Conservation (phyloP, 2,329 filamentous ascomycete species). For the Neonectria ditissima region DNA sequence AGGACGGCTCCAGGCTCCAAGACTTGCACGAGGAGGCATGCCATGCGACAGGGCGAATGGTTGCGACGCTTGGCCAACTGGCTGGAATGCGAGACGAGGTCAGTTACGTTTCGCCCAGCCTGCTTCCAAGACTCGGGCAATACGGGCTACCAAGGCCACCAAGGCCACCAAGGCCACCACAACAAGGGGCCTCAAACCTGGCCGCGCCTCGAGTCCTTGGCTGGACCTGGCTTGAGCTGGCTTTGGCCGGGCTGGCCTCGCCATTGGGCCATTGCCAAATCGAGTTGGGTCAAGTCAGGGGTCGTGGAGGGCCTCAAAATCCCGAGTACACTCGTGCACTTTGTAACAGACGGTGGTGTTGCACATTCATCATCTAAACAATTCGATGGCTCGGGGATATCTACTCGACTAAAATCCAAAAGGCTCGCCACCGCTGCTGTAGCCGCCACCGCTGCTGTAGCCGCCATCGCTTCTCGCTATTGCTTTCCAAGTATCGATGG, state of each 20-base stretch:
- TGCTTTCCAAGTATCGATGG: conserved; percentile 5
- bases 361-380: conserved; percentile 38
- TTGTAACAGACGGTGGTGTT: conserved; percentile 23
- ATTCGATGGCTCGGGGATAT: conserved; percentile 40
- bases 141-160: conserved; percentile 11
- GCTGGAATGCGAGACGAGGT: conserved; percentile 8
- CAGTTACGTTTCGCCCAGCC: conserved; percentile 9
- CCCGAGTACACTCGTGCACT: not conserved
- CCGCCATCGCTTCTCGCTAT: conserved; percentile 33
- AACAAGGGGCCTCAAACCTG: conserved; percentile 1
- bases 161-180: conserved; percentile 6
- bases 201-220: not conserved
- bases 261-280: conserved; percentile 12
- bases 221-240: not conserved
- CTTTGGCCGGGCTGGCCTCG: not conserved
- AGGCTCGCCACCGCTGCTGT: conserved; percentile 28
- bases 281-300: conserved; percentile 19
- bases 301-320: conserved; percentile 15
- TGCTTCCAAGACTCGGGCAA: conserved; percentile 12
- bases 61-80: conserved; percentile 2
- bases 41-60: not conserved
- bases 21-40: not conserved
- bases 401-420: conserved; percentile 34
- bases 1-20: conserved; percentile 7
- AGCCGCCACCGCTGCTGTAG: conserved; percentile 37